Conservation (phyloP, 768 basidiomycete species). For the Termitomyces heimii region DNA sequence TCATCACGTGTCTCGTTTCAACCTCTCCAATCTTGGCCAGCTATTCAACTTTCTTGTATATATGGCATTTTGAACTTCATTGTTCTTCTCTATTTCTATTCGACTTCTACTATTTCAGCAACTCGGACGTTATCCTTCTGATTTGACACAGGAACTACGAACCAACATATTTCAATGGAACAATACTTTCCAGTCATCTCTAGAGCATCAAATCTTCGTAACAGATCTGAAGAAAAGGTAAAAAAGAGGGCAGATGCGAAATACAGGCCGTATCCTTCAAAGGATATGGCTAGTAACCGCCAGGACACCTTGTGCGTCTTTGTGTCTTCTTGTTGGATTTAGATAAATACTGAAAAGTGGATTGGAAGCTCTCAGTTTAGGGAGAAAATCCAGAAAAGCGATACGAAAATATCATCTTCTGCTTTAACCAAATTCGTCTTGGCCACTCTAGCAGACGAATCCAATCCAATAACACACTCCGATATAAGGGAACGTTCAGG, state of each 20-base stretch:
- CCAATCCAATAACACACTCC: conserved; percentile 78
- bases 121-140: background rate
- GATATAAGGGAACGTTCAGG: conserved; percentile 59
- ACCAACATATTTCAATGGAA: conserved; percentile 11
- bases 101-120: background rate
- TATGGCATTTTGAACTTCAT: background rate
- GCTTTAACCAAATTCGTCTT: conserved; percentile 57
- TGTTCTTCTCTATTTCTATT: background rate
- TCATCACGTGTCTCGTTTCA: conserved; percentile 1
- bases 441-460: conserved; percentile 51
- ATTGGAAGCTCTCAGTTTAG: conserved; percentile 4
- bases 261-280: conserved; percentile 14
- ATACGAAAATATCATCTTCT: conserved; percentile 26
- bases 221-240: conserved; percentile 8
- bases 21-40: background rate
- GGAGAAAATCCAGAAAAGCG: conserved; percentile 9
- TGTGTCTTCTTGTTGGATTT: background rate
- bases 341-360: conserved; percentile 4
- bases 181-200: conserved; percentile 19
- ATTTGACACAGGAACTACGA: background rate
- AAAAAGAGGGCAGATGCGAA: conserved; percentile 10
- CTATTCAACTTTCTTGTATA: conserved; percentile 1
- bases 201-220: conserved; percentile 7
- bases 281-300: background rate
- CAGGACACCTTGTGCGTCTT: conserved; percentile 11